Evolutionary conservation across 176 grass and related monocot species (phyloP), one percentile per base, ranked within the genome.

Genomic region (Luzula sylvatica): DNA sequence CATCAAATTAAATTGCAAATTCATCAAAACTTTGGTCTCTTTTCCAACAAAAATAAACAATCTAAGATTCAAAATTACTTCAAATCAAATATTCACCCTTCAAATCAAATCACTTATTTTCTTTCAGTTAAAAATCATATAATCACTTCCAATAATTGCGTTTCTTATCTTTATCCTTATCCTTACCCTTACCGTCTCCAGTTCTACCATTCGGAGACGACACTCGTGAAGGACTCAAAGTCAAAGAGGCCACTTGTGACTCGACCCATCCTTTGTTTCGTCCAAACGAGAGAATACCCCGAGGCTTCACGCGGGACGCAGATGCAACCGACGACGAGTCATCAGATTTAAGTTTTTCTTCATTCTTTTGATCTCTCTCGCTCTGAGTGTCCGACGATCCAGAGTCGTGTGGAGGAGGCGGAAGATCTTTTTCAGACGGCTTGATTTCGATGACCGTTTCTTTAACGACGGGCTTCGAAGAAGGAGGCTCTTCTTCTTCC

Each of bases 361-460:
- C 21, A 3, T 27, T 38, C 7, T 40, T 5, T 0, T 42, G 69
- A 26, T 42, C 72, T 56, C 67, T 44, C 24, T 20, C 41, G 47
- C 57, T 71, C 27, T 42, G 49, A 58, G 49, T 42, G 22, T 82
- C 66, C 13, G 46, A 67, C 13, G 46, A 67, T 26, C 29, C 71
- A 21, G 60, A 61, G 22, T 46, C 52, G 23, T 64, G 64, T 12
- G 44, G 42, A 2, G 49, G 70, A 2, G 49, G 70, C 18, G 65
- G 48, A 35, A 57, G 48, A 4, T 19, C 17, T 22, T 4, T 17
- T 12, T 17, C 52, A 27, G 18, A 61, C 45, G 66, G 71, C 61
- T 11, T 28, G 50, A 24, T 2, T 16, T 54, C 15, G 25, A 24
- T 62, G 12, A 22, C 73, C 21, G 9, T 15, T 35, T 45, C 72